Base-by-base conservation (phyloP, 2,329 filamentous ascomycete species). In the Juglanconis juglandina region DNA sequence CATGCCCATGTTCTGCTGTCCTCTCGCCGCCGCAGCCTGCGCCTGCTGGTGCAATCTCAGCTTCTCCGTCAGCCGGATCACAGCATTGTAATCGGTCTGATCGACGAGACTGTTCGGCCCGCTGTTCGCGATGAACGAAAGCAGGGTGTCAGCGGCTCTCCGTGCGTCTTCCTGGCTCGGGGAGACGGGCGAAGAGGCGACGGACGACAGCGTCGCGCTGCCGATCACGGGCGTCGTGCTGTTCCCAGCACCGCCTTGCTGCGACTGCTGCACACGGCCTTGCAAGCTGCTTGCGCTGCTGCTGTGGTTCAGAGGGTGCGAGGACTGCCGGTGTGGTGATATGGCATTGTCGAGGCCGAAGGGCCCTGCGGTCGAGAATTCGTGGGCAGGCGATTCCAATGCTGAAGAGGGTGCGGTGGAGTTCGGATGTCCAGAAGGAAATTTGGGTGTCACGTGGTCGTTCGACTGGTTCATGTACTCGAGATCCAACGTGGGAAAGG, bases 151-250 rank as follows among this genome's bases (percentile, higher is more conserved):
- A 4, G 96, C 82, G 1, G 93, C 94, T 55, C 86, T 83, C 44
- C 90, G 84, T 4, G 93, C 93, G 72, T 98, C 92, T 67, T 97
- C 92, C 66, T 92, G 90, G 0, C 88, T 92, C 0, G 89, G 90
- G 1, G 89, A 89, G 34, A 75, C 83, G 1, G 87, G 82, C 53
- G 85, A 81, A 46, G 83, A 81, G 63, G 84, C 77, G 42, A 85
- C 77, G 2, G 76, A 74, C 65, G 47, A 74, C 58, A 66, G 72
- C 55, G 67, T 68, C 14, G 64, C 68, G 44, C 66, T 70, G 7
- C 51, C 63, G 4, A 63, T 70, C 10, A 70, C 66, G 2, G 70
- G 68, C 4, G 75, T 76, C 11, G 54, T 56, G 39, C 61, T 59
- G 47, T 34, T 53, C 7, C 11, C 44, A 5, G 24, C 47, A 10